Conservation (phyloP, 2,329 filamentous ascomycete genomes). For the Hypocrella siamensis region DNA sequence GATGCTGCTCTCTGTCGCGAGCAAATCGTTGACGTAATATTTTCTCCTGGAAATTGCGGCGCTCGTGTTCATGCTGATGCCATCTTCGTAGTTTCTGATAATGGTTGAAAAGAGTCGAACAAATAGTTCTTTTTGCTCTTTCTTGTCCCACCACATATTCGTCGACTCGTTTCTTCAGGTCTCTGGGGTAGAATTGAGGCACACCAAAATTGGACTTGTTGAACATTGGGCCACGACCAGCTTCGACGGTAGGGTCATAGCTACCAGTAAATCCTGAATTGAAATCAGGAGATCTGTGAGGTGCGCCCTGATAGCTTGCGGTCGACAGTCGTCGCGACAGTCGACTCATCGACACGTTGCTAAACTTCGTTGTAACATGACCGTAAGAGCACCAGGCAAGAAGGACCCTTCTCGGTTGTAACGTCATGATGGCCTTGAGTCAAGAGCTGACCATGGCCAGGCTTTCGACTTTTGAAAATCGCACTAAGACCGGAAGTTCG, state of each 20-base stretch:
- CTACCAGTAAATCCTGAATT: constrained; percentile 42
- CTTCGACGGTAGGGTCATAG: constrained; percentile 39
- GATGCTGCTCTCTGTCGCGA: constrained; percentile 45
- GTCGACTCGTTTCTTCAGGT: constrained; percentile 80
- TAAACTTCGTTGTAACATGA: not conserved
- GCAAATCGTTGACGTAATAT: constrained; percentile 54
- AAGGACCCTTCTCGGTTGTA: too few species aligned
- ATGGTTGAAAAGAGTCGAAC: constrained; percentile 89
- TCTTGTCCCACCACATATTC: constrained; percentile 95
- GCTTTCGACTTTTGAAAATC: too few species aligned
- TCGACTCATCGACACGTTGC: not conserved
- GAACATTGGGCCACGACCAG: constrained; percentile 45
- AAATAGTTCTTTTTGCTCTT: constrained; percentile 83
- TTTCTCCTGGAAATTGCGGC: constrained; percentile 43
- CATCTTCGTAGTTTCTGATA: constrained; percentile 76
- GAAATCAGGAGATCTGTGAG: constrained; percentile 31
- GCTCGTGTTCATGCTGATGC: constrained; percentile 59
- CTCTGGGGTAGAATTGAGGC: constrained; percentile 46
- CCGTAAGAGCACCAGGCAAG: too few species aligned
- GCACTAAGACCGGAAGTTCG: too few species aligned
- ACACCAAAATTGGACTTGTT: constrained; percentile 40
- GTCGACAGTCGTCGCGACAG: constrained; percentile 1
- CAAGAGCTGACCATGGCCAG: too few species aligned
- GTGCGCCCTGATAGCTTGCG: constrained; percentile 5
- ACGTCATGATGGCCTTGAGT: too few species aligned